These are phyloP conservation scores for Cephaloascus fragrans DNA, from an alignment of 805 yeast genomes.

Conservation along the genomic window DNA sequence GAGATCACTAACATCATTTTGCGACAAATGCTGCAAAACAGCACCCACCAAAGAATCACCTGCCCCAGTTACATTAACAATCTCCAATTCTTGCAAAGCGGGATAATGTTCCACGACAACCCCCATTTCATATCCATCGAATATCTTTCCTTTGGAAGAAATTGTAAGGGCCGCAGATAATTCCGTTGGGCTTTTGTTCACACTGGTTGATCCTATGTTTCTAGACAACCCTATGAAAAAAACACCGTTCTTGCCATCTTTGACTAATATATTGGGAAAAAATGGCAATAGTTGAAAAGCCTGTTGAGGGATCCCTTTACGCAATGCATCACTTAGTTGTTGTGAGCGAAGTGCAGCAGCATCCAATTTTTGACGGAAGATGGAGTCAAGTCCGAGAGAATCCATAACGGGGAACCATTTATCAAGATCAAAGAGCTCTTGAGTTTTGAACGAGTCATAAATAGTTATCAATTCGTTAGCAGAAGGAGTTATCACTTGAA, in stretches of 20 bases:
- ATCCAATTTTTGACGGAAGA: slow-evolving; percentile 36
- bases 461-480: slow-evolving; percentile 48
- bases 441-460: slow-evolving; percentile 33
- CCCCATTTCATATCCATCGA: slow-evolving; percentile 24
- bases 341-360: slow-evolving; percentile 12
- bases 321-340: slow-evolving; percentile 15
- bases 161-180: slow-evolving; percentile 13
- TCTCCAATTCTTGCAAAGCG: slow-evolving; percentile 25
- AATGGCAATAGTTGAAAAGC: slow-evolving; percentile 68
- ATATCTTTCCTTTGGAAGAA: slow-evolving; percentile 5
- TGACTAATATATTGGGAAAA: slow-evolving; percentile 54
- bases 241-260: slow-evolving; percentile 61
- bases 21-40: slow-evolving; percentile 11
- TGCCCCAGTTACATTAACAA: slow-evolving; percentile 75
- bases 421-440: slow-evolving; percentile 37
- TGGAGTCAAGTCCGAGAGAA: slow-evolving; percentile 36
- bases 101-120: slow-evolving; percentile 57
- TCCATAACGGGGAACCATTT: slow-evolving; percentile 74
- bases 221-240: slow-evolving; percentile 25
- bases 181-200: slow-evolving; percentile 17
- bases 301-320: slow-evolving; percentile 50
- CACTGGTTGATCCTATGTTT: slow-evolving; percentile 19
- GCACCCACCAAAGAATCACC: slow-evolving; percentile 78
- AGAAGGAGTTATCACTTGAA: slow-evolving; percentile 61
- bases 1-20: neutral